Conservation (phyloP, 768 basidiomycete genomes). For the Gymnopilus junonius region DNA sequence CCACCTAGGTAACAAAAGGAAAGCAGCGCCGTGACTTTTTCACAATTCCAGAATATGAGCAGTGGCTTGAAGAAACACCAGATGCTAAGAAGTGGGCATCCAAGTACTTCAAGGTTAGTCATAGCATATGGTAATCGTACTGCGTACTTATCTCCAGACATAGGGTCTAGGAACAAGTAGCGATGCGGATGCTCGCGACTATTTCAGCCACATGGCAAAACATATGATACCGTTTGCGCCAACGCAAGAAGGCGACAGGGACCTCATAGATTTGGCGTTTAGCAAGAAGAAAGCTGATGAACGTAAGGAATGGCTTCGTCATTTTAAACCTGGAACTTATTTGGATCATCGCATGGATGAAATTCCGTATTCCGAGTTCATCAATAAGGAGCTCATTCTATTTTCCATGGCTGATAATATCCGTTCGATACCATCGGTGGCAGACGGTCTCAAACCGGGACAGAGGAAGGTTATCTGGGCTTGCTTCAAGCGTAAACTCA, state of each 20-base stretch:
- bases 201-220: conserved; percentile 90
- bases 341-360: conserved; percentile 87
- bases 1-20: conserved; percentile 71
- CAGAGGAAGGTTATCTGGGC: conserved; percentile 97
- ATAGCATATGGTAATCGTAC: neutral
- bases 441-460: conserved; percentile 96
- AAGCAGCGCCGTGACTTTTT: conserved; percentile 87
- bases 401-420: conserved; percentile 99
- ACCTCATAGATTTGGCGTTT: conserved; percentile 95
- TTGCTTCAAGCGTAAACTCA: conserved; percentile 94
- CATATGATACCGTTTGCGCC: conserved; percentile 94
- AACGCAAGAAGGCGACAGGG: conserved; percentile 80
- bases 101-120: conserved; percentile 94
- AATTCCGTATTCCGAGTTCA: conserved; percentile 91
- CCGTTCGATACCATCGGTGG: conserved; percentile 93
- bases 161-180: conserved; percentile 96
- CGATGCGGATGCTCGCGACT: conserved; percentile 87
- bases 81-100: conserved; percentile 83
- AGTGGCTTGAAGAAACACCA: conserved; percentile 83
- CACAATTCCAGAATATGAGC: conserved; percentile 95
- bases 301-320: conserved; percentile 96
- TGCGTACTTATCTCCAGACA: neutral
- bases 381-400: conserved; percentile 96
- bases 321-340: conserved; percentile 95
- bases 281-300: conserved; percentile 99